These are phyloP conservation scores for Aspergillus bombycis DNA, from an alignment of 2,329 filamentous ascomycete species.

Conservation along the genomic window DNA sequence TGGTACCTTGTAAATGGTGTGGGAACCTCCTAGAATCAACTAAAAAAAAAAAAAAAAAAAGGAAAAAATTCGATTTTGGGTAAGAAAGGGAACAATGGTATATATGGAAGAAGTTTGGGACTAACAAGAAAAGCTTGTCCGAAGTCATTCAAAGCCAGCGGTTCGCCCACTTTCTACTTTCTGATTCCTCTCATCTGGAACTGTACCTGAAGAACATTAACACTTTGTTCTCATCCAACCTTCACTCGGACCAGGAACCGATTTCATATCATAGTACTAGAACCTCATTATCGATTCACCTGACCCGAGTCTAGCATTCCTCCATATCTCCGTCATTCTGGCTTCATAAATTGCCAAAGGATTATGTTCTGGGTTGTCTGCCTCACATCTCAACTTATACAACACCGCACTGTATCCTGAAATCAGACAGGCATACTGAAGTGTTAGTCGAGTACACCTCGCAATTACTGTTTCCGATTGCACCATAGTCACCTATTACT, in stretches of 20 bases:
- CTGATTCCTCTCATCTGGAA: constrained; percentile 9
- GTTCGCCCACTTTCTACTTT: constrained; percentile 22
- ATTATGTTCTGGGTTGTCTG: constrained; percentile 27
- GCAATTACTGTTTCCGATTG: neutral
- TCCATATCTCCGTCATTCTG: neutral
- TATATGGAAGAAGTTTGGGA: constrained; percentile 11
- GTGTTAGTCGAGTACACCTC: neutral
- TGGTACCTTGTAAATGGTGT: constrained; percentile 28
- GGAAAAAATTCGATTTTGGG: constrained; percentile 8
- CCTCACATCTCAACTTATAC: constrained; percentile 23
- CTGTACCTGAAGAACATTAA: constrained; percentile 4
- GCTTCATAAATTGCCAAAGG: constrained; percentile 3
- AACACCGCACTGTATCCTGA: constrained; percentile 31
- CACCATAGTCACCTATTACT: neutral
- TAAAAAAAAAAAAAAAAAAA: constrained; percentile 21
- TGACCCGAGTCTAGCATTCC: neutral
- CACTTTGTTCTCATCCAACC: constrained; percentile 7
- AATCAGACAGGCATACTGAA: neutral
- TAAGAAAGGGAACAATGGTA: constrained; percentile 20
- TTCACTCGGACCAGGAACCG: constrained; percentile 2
- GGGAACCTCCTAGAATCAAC: constrained; percentile 29
- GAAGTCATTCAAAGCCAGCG: constrained; percentile 25
- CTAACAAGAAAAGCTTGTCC: constrained; percentile 16
- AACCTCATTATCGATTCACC: constrained; percentile 1
- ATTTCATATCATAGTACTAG: neutral